phyloP scores from a whole-genome alignment of 306 rosid species.

The Adenanthera pavonina region DNA sequence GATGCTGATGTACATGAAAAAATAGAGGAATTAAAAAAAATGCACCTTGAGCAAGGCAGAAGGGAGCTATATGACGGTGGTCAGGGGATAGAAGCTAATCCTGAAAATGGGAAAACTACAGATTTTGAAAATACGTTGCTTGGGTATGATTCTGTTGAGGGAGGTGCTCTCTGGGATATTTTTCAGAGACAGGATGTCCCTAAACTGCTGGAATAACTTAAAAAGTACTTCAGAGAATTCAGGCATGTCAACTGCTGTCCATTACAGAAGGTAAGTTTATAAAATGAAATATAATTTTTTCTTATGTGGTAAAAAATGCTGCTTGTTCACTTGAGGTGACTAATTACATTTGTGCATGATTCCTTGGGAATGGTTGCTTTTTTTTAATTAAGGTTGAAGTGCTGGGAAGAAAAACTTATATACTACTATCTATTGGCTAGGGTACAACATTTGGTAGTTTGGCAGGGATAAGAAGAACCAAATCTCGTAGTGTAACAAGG shows the following conservation, averaged over 20 bases:
- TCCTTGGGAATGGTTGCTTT: constrained; percentile 7
- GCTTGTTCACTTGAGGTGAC: neutral
- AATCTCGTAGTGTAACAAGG: too few relatives aligned
- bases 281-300: neutral
- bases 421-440: neutral
- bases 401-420: neutral
- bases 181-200: constrained; percentile 85
- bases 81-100: constrained; percentile 25
- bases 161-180: constrained; percentile 93
- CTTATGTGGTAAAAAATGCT: neutral
- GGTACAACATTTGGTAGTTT: constrained; percentile 4
- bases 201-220: constrained; percentile 73
- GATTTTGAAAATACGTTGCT: constrained; percentile 17
- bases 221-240: constrained; percentile 74
- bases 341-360: neutral
- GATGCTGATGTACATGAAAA: neutral
- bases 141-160: constrained; percentile 50
- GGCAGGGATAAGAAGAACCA: neutral
- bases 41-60: constrained; percentile 62
- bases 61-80: constrained; percentile 48
- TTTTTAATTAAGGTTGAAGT: neutral
- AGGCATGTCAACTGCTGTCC: constrained; percentile 71
- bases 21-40: constrained; percentile 49
- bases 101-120: neutral
- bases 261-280: constrained; percentile 65